Evolutionary conservation across 2,329 filamentous ascomycete genomes (phyloP).

Genomic region (Pestalotiopsis sp.): DNA sequence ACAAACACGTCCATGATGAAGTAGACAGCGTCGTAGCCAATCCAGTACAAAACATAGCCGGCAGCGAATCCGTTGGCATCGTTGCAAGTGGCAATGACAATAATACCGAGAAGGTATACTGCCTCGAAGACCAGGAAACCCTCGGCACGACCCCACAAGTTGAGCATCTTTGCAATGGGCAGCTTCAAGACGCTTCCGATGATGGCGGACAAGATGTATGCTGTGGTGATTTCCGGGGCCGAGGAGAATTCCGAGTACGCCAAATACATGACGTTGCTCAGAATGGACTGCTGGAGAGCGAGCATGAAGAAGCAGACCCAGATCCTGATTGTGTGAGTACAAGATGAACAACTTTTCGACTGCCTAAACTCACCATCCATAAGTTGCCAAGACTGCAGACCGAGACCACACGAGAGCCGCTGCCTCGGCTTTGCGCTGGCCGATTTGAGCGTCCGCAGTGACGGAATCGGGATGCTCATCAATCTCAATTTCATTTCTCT

Average conservation of each 20-base stretch:
- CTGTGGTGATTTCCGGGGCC: slow-evolving; percentile 38
- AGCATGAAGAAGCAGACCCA: slow-evolving; percentile 9
- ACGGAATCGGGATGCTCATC: not conserved
- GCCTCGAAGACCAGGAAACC: slow-evolving; percentile 55
- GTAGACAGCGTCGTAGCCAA: slow-evolving; percentile 60
- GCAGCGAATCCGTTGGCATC: slow-evolving; percentile 48
- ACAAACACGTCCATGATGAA: slow-evolving; percentile 67
- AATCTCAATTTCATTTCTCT: not conserved
- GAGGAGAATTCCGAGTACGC: slow-evolving; percentile 7
- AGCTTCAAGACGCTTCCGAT: slow-evolving; percentile 60
- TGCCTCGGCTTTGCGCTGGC: not conserved
- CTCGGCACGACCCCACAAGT: slow-evolving; percentile 64
- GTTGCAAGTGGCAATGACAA: slow-evolving; percentile 65
- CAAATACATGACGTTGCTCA: slow-evolving; percentile 10
- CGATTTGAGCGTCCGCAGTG: not conserved
- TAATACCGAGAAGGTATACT: slow-evolving; percentile 48
- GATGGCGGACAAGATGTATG: slow-evolving; percentile 49
- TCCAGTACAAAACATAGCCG: slow-evolving; percentile 64
- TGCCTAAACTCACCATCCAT: not conserved
- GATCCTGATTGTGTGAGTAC: not conserved
- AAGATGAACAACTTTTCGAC: not conserved
- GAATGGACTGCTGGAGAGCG: slow-evolving; percentile 3
- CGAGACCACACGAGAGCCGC: slow-evolving; percentile 2
- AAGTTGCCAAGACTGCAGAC: not conserved
- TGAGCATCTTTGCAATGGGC: slow-evolving; percentile 63